Conservation (phyloP, 2,329 filamentous ascomycete species). For the Lecanicillium sp. region DNA sequence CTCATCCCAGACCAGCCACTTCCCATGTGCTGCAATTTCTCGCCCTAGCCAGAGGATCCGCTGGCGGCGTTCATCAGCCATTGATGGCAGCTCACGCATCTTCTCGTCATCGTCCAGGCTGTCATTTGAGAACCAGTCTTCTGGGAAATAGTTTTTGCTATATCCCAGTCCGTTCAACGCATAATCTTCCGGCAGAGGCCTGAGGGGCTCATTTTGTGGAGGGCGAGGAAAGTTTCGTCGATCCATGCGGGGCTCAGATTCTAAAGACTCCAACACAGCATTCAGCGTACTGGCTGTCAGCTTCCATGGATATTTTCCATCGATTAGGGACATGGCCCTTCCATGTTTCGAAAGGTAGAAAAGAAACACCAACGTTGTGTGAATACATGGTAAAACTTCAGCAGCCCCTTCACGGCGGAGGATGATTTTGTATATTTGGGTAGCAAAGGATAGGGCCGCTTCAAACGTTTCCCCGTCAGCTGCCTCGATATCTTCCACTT, state of each 20-base stretch:
- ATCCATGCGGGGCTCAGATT: constrained; percentile 27
- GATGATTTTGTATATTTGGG: constrained; percentile 35
- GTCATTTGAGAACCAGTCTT: constrained; percentile 47
- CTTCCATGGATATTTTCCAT: constrained; percentile 44
- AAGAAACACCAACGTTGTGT: constrained; percentile 54
- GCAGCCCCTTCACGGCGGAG: constrained; percentile 45
- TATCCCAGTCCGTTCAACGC: constrained; percentile 56
- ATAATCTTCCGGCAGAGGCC: constrained; percentile 62
- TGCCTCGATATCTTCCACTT: constrained; percentile 17
- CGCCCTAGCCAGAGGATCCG: constrained; percentile 51
- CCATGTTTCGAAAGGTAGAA: constrained; percentile 32
- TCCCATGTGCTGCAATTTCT: constrained; percentile 31
- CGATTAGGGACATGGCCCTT: constrained; percentile 33
- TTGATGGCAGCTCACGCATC: constrained; percentile 52
- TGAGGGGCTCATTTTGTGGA: constrained; percentile 31
- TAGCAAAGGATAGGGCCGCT: constrained; percentile 31
- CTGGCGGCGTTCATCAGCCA: constrained; percentile 47
- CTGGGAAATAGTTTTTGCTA: constrained; percentile 48
- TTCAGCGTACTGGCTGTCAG: constrained; percentile 30
- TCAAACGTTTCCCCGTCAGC: constrained; percentile 19
- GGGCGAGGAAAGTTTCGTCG: constrained; percentile 37
- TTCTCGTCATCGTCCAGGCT: constrained; percentile 61
- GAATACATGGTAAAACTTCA: constrained; percentile 54
- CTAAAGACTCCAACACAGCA: constrained; percentile 17
- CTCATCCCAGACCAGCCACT: constrained; percentile 39